Conservation (phyloP, 306 rosid species). For the Calophaca sinica region DNA sequence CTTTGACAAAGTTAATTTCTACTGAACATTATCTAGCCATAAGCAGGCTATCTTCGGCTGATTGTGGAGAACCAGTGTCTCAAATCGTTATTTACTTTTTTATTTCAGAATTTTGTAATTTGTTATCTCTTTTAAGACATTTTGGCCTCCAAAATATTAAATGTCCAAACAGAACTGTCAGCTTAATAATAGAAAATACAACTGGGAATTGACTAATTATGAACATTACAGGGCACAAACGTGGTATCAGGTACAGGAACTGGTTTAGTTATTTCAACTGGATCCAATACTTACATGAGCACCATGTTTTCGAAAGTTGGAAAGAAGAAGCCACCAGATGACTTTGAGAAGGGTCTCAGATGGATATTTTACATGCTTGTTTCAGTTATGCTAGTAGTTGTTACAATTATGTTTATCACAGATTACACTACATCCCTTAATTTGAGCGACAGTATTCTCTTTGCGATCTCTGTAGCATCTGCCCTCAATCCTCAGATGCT, state of each 20-base stretch:
- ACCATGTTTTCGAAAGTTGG: slow-evolving; percentile 83
- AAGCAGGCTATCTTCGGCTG: no score
- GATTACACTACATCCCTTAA: slow-evolving; percentile 58
- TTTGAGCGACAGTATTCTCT: slow-evolving; percentile 62
- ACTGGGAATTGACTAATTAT: slow-evolving; percentile 29
- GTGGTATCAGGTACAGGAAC: slow-evolving; percentile 83
- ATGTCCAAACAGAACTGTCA: slow-evolving; percentile 4
- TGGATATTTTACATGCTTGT: slow-evolving; percentile 71
- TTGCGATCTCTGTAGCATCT: slow-evolving; percentile 81
- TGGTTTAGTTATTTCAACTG: slow-evolving; percentile 80
- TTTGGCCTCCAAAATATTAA: not conserved
- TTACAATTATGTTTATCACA: slow-evolving; percentile 58
- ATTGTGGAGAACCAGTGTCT: no score
- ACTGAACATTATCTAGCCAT: no score
- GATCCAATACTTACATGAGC: slow-evolving; percentile 86
- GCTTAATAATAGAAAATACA: not conserved
- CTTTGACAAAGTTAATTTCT: no score
- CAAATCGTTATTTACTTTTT: no score
- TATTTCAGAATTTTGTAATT: no score
- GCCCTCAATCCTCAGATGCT: slow-evolving; percentile 96
- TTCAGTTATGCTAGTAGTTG: slow-evolving; percentile 72
- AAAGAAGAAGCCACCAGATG: slow-evolving; percentile 73
- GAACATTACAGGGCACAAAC: slow-evolving; percentile 75
- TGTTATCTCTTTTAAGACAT: not conserved
- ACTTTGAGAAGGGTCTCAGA: slow-evolving; percentile 72